Evolutionary conservation across 129 eudicot species (phyloP).

Genomic region (Pittosporum tobira): DNA sequence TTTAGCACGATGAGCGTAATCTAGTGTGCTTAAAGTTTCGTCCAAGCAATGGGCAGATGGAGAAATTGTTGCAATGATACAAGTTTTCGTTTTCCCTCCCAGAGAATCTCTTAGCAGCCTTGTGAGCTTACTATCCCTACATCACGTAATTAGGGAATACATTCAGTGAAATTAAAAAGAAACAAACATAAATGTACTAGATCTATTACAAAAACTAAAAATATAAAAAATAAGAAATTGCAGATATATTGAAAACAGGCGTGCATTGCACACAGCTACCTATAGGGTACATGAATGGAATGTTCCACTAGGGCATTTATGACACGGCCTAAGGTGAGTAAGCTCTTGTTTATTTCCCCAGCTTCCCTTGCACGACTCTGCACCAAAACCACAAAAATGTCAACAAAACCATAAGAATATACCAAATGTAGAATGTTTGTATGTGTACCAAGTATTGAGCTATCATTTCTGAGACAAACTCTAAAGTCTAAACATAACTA

Average conservation of each 20-base stretch:
- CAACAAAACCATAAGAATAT: too few species aligned
- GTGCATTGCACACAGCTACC: slow-evolving; percentile 51
- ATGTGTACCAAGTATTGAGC: not conserved
- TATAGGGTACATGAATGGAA: slow-evolving; percentile 71
- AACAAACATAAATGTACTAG: slow-evolving; percentile 4
- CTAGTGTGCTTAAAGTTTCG: slow-evolving; percentile 85
- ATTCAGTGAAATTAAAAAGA: not conserved
- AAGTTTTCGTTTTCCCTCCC: slow-evolving; percentile 89
- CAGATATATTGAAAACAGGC: not conserved
- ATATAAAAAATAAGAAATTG: not conserved
- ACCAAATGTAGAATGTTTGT: not conserved
- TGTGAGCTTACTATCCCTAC: slow-evolving; percentile 87
- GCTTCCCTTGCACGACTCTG: slow-evolving; percentile 91
- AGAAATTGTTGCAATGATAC: slow-evolving; percentile 84
- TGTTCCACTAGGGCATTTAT: slow-evolving; percentile 83
- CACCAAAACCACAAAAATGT: slow-evolving; percentile 5
- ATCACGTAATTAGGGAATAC: not conserved
- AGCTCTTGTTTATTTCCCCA: slow-evolving; percentile 86
- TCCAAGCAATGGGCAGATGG: slow-evolving; percentile 77
- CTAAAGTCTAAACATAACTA: too few species aligned
- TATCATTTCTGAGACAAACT: not conserved
- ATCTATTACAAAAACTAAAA: not conserved
- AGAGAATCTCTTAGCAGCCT: slow-evolving; percentile 77
- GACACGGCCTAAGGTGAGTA: slow-evolving; percentile 80
- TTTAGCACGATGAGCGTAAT: slow-evolving; percentile 88